Base-by-base conservation (phyloP, 73 alveolate genomes). In the Stentor coeruleus region DNA sequence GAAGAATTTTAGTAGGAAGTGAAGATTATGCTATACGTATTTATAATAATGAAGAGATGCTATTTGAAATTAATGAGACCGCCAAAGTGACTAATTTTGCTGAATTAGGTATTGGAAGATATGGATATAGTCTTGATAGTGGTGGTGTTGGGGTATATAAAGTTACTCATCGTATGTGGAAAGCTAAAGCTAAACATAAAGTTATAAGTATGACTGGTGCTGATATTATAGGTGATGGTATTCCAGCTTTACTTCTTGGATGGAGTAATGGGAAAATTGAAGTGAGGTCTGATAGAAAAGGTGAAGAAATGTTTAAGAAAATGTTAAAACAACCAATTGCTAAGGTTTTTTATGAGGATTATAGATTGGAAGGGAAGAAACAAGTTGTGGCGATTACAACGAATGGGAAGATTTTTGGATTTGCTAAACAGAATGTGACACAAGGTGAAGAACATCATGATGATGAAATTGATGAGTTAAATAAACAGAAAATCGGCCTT, bases 21-120 rank as follows among this genome's bases (percentile, higher is more conserved):
- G 98, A 91, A 77, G 99, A 95, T 60, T 93, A 55, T 77, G 86
- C 97, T 40, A 95, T 95, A 40, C 86, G 99, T 85, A 89, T 93
- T 74, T 95, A 88, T 81, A 91, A 95, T 83, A 89, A 88, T 39
- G 99, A 95, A 89, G 98, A 95, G 37, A 83, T 93, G 74, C 84
- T 93, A 42, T 76, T 74, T 58, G 98, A 93, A 81, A 93, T 95
- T 36, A 93, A 89, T 79, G 99, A 95, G 86, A 76, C 82, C 49
- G 86, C 98, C 14, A 95, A 93, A 80, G 85, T 93, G 41, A 55
- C 83, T 39, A 31, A 42, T 15, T 82, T 95, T 37, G 81, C 93
- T 38, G 74, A 66, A 58, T 80, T 90, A 37, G 66, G 77, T 20
- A 79, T 40, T 40, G 81, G 85, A 30, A 42, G 36, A 33, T 90